Percentiles rank a stretch among this genome's conserved stretches.
Conservation (phyloP, 2,329 filamentous ascomycete species). For the Venturia oleaginea region DNA sequence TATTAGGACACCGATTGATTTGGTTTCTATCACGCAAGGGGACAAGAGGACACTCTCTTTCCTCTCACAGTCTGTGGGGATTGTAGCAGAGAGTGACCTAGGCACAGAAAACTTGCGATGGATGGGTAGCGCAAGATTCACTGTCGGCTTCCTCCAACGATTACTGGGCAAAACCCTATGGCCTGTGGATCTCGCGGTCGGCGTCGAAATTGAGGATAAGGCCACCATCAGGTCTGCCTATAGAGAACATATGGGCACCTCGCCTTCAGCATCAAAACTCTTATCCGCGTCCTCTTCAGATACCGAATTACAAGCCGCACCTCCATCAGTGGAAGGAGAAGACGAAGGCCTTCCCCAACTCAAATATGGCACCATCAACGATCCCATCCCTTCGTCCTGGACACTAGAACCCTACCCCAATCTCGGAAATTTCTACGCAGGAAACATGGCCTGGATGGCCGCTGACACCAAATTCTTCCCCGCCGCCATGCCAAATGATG, state of each 20-base stretch:
- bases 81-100: constrained; percentile 83
- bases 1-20: constrained; percentile 70
- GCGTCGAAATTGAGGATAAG: constrained; percentile 73
- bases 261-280: constrained; percentile 13
- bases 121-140: constrained; percentile 84
- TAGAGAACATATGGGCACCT: constrained; percentile 22
- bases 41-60: constrained; percentile 69
- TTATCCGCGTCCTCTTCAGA: constrained; percentile 7
- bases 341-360: constrained; percentile 55
- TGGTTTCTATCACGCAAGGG: constrained; percentile 74
- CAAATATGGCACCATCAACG: constrained; percentile 69
- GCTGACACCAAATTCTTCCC: constrained; percentile 81
- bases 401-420: constrained; percentile 62
- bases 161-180: constrained; percentile 70
- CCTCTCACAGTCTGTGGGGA: constrained; percentile 79
- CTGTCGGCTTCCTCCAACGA: constrained; percentile 70
- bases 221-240: constrained; percentile 24
- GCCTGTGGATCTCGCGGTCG: constrained; percentile 80
- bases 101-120: constrained; percentile 85
- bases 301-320: constrained; percentile 8
- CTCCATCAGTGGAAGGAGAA: constrained; percentile 13
- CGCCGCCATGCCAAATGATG: constrained; percentile 72
- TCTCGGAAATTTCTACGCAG: constrained; percentile 86
- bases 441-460: constrained; percentile 92
- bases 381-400: constrained; percentile 71